Evolutionary conservation across 78 protist species (phyloP).

Genomic region (Ministeria vibrans): DNA sequence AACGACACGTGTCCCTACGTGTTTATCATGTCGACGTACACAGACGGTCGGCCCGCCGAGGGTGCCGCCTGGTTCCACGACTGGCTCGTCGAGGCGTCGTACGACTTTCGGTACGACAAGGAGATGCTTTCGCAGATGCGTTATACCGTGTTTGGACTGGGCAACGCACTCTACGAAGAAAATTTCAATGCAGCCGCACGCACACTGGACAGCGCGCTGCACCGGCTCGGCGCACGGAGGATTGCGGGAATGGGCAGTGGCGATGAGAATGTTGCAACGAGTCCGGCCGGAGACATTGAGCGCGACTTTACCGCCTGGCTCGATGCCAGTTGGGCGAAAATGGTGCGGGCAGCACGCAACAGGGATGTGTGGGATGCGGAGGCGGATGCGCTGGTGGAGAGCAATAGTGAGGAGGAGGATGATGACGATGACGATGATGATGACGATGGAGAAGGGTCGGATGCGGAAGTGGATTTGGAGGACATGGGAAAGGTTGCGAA

Average conservation of each 20-base stretch:
- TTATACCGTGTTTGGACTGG: constrained; percentile 51
- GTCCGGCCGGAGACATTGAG: constrained; percentile 6
- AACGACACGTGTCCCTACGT: too few relatives aligned
- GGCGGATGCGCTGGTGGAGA: background rate
- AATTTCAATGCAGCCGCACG: constrained; percentile 29
- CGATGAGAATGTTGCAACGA: constrained; percentile 5
- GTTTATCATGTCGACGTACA: constrained; percentile 38
- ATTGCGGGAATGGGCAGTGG: constrained; percentile 15
- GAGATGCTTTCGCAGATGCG: background rate
- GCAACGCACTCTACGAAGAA: constrained; percentile 28
- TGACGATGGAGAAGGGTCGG: background rate
- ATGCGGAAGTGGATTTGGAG: background rate
- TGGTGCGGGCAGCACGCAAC: too few relatives aligned
- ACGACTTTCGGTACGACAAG: constrained; percentile 15
- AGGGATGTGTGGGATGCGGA: background rate
- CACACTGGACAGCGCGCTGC: constrained; percentile 16
- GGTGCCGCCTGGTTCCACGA: background rate
- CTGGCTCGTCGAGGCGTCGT: background rate
- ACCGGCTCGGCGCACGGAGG: constrained; percentile 20
- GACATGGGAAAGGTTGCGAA: background rate
- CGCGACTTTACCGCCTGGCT: background rate
- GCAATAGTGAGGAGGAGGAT: background rate
- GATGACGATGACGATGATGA: constrained; percentile 1
- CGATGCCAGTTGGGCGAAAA: too few relatives aligned
- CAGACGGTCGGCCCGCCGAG: constrained; percentile 35